phyloP scores from a whole-genome alignment of 1,284 basidiomycete species.

The Gomphus sp. region DNA sequence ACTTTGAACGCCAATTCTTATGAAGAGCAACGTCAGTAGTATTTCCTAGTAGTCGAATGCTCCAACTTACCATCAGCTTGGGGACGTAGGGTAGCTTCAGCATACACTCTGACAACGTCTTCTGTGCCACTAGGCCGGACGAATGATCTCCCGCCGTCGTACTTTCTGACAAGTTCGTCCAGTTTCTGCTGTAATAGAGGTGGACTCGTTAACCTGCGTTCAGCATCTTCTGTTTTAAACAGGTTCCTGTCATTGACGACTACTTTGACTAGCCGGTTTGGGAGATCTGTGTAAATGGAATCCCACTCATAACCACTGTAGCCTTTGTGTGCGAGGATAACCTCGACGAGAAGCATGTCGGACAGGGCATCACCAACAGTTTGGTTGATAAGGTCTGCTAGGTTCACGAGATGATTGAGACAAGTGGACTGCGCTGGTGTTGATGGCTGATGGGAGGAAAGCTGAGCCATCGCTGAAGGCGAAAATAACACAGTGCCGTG shows the following conservation, averaged over 20 bases:
- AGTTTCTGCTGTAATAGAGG: conserved; percentile 79
- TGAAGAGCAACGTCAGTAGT: neutral
- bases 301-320: conserved; percentile 91
- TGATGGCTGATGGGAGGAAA: conserved; percentile 59
- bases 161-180: conserved; percentile 75
- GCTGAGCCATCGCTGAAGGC: conserved; percentile 49
- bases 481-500: conserved; percentile 98
- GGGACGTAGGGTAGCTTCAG: conserved; percentile 71
- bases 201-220: conserved; percentile 79
- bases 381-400: conserved; percentile 91
- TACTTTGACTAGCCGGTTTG: conserved; percentile 96
- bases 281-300: conserved; percentile 86
- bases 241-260: conserved; percentile 75
- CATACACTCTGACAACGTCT: conserved; percentile 97
- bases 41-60: neutral
- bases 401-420: conserved; percentile 64
- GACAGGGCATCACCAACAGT: conserved; percentile 97
- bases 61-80: conserved; percentile 74
- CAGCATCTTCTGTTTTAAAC: conserved; percentile 93
- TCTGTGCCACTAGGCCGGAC: conserved; percentile 97
- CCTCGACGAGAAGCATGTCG: conserved; percentile 94
- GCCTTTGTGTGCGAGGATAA: conserved; percentile 80
- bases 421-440: conserved; percentile 77
- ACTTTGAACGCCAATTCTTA: conserved; percentile 77
- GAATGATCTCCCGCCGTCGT: conserved; percentile 84